These are phyloP conservation scores for Starmerella potacharoeniae DNA, from an alignment of 805 yeast genomes.

Conservation along the genomic window DNA sequence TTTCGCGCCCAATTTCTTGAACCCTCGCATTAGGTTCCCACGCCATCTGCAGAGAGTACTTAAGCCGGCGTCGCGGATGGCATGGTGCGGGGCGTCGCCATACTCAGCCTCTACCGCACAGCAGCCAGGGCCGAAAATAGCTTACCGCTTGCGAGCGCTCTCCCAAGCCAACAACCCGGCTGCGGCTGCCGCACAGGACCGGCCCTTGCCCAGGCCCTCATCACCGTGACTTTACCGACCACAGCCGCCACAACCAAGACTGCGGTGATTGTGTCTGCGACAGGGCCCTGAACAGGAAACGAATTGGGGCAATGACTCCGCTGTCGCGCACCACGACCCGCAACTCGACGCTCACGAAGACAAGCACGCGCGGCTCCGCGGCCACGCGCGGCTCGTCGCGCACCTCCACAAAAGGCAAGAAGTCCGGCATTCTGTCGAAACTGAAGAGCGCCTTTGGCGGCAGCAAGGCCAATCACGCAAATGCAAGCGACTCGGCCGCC, in stretches of 20 bases:
- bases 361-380: slow-evolving; percentile 1
- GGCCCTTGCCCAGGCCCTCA: neutral
- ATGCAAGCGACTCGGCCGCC: neutral
- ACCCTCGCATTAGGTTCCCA: too few relatives aligned
- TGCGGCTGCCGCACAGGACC: neutral
- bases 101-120: too few relatives aligned
- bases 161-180: neutral
- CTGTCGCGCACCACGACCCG: neutral
- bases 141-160: too few relatives aligned
- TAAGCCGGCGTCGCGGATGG: too few relatives aligned
- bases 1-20: too few relatives aligned
- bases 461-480: neutral
- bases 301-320: neutral
- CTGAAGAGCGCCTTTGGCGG: slow-evolving; percentile 9
- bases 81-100: too few relatives aligned
- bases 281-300: neutral
- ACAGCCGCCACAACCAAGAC: neutral
- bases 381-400: neutral
- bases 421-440: slow-evolving; percentile 14
- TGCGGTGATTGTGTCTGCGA: neutral
- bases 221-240: neutral
- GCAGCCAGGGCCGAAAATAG: too few relatives aligned
- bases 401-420: slow-evolving; percentile 2
- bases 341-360: neutral
- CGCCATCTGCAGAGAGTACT: too few relatives aligned